Evolutionary conservation across 1,139 yeast species (phyloP).

Genomic region (Candida labiduridarum): DNA sequence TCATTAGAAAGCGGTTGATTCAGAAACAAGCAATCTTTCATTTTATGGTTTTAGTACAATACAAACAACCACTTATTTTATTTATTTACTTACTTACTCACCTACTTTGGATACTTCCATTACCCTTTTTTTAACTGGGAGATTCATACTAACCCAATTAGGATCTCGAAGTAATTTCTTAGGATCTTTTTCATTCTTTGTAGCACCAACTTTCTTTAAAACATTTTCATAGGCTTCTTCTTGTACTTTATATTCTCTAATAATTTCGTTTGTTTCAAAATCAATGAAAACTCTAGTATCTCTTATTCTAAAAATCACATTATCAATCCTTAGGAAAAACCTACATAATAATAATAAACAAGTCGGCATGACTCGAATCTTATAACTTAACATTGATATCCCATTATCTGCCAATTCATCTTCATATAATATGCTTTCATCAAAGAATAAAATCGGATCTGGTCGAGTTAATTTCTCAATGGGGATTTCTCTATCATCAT

Average conservation of each 20-base stretch:
- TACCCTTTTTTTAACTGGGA: constrained; percentile 40
- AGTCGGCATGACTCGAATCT: constrained; percentile 87
- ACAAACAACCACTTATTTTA: background rate
- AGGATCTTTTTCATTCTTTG: constrained; percentile 59
- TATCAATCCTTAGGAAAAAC: constrained; percentile 85
- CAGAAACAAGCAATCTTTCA: too few species aligned
- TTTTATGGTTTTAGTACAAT: too few species aligned
- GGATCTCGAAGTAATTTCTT: constrained; percentile 77
- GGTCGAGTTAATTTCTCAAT: constrained; percentile 66
- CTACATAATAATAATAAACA: constrained; percentile 74
- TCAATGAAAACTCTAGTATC: constrained; percentile 87
- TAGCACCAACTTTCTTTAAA: constrained; percentile 34
- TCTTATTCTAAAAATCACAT: constrained; percentile 78
- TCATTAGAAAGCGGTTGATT: too few species aligned
- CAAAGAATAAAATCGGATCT: constrained; percentile 87
- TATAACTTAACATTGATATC: constrained; percentile 71
- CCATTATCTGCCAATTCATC: constrained; percentile 98
- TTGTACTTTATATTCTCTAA: constrained; percentile 78
- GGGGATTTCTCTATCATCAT: constrained; percentile 53
- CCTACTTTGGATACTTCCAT: constrained; percentile 9
- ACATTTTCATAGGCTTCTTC: constrained; percentile 68
- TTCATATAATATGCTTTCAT: constrained; percentile 85
- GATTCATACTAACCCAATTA: constrained; percentile 73
- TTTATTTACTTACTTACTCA: background rate
- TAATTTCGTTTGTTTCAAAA: constrained; percentile 61